Base-by-base conservation (phyloP, 495 filamentous ascomycete genomes). In the Geoglossum glabrum region DNA sequence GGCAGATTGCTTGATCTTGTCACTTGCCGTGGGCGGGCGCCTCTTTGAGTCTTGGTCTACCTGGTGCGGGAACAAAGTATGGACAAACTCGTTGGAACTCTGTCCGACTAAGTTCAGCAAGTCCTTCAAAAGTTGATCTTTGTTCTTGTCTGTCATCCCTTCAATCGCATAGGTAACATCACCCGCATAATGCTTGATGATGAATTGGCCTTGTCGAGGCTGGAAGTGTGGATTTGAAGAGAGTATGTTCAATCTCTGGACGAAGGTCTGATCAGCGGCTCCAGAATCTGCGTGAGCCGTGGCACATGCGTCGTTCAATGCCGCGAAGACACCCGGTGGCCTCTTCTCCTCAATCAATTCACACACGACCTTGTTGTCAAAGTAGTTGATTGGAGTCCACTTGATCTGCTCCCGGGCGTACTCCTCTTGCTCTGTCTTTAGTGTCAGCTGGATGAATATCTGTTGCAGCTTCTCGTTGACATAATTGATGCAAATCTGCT, bases 401-500 rank as follows among this genome's bases (percentile, higher is more conserved):
- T 89, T 80, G 67, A 99, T 99, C 73, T 96, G 80, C 67, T 99
- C 93, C 50, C 88, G 76, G 13, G 85, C 88, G 61, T 99, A 99
- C 69, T 99, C 93, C 59, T 99, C 93, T 71, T 99, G 93, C 67
- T 99, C 93, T 0, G 93, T 85, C 72, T 92, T 93, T 52, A 99
- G 71, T 0, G 93, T 99, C 60, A 99, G 76, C 68, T 99, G 93
- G 60, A 99, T 99, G 67, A 99, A 99, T 64, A 99, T 99, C 68
- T 99, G 93, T 70, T 99, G 93, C 50, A 99, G 74, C 69, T 99
- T 99, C 70, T 99, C 93, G 71, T 99, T 99, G 66, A 99, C 93
- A 66, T 99, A 99, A 74, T 99, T 99, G 71, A 99, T 99, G 70
- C 93, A 99, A 17, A 99, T 82, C 73, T 99, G 93, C 69, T 99